A percentile compares a stretch with the other conserved stretches of the same genome.
Conservation (phyloP, 139 green algal genomes). For the Chlorella sp. region DNA sequence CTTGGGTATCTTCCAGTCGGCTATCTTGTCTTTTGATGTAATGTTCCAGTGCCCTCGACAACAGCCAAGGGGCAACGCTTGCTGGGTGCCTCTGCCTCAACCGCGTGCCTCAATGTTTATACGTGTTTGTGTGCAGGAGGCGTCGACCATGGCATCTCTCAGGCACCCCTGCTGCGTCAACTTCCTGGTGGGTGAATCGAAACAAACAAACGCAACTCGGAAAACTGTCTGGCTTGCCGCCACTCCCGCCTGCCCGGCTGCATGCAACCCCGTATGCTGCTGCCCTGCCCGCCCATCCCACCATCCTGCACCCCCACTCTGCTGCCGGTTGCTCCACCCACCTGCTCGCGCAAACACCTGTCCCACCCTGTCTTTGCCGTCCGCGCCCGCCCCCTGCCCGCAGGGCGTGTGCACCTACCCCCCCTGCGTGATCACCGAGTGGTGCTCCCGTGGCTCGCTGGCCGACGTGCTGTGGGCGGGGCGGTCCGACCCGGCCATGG, state of each 20-base stretch:
- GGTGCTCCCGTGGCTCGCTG: neutral
- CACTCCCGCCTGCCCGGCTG: neutral
- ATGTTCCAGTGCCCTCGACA: no score
- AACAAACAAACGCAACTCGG: neutral
- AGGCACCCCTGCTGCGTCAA: neutral
- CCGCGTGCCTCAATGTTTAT: neutral
- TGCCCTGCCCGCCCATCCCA: neutral
- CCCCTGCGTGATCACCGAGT: constrained; percentile 14
- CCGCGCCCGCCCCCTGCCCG: neutral
- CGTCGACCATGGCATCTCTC: no score
- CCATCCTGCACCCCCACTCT: no score
- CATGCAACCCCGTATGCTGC: neutral
- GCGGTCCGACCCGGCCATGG: neutral
- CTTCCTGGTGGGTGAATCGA: neutral
- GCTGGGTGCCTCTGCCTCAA: neutral
- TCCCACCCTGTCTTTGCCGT: no score
- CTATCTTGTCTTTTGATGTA: no score
- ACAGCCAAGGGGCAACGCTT: neutral
- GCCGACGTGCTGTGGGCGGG: neutral
- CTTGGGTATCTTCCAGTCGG: no score
- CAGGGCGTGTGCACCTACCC: neutral
- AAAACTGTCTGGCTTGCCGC: no score
- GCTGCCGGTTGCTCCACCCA: no score
- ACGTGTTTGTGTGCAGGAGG: neutral
- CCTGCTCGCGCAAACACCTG: no score